Evolutionary conservation across 192 early-diverging fungal species (phyloP).

Genomic region (Polychytrium aggregatum): DNA sequence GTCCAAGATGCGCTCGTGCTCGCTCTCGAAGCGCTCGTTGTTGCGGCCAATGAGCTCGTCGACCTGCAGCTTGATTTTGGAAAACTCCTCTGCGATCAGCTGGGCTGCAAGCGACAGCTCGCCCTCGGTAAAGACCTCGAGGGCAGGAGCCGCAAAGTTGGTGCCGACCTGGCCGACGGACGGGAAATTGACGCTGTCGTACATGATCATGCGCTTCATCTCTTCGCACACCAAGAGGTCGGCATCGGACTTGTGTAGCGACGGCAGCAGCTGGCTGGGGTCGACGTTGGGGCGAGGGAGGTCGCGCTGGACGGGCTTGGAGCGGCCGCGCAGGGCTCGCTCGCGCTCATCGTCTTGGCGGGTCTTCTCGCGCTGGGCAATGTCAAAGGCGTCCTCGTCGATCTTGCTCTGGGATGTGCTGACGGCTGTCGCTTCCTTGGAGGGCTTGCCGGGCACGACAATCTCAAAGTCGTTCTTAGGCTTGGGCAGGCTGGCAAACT

Average conservation of each 20-base stretch:
- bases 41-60: not conserved
- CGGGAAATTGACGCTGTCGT: not conserved
- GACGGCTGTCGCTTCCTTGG: not conserved
- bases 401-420: slow-evolving; percentile 1
- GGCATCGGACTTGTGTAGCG: too few relatives aligned
- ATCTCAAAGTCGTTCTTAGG: slow-evolving; percentile 93
- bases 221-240: slow-evolving; percentile 23
- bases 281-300: too few relatives aligned
- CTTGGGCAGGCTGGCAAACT: slow-evolving; percentile 62
- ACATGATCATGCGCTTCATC: slow-evolving; percentile 1
- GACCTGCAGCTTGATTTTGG: not conserved
- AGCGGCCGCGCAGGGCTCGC: slow-evolving; percentile 45
- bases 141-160: not conserved
- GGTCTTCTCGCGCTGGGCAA: slow-evolving; percentile 39
- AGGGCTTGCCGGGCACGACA: slow-evolving; percentile 73
- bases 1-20: slow-evolving; percentile 1
- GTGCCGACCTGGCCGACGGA: not conserved
- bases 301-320: slow-evolving; percentile 60
- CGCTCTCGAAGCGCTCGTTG: slow-evolving; percentile 1
- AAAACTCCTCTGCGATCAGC: not conserved
- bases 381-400: slow-evolving; percentile 73
- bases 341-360: slow-evolving; percentile 38
- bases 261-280: too few relatives aligned
- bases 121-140: not conserved
- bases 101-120: slow-evolving; percentile 1